A percentile compares a stretch with the other conserved stretches of the same genome.
phyloP scores from a whole-genome alignment of 257 asterid genomes.

The Lycium ferocissimum region DNA sequence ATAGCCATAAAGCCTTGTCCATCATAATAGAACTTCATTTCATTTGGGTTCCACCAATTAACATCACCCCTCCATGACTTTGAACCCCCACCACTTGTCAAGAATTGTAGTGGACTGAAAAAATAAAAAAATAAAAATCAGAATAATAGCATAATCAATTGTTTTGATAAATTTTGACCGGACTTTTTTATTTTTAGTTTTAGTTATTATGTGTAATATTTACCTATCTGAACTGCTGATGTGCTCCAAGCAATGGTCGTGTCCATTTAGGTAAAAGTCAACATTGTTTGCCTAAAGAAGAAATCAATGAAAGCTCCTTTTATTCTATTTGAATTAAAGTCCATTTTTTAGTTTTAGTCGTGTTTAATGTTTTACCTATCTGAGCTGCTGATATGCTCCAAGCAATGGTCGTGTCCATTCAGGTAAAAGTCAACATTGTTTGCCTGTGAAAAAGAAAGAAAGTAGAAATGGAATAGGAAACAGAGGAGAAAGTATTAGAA shows the following conservation, averaged over 20 bases:
- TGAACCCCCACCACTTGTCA: constrained; percentile 93
- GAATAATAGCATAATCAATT: no score
- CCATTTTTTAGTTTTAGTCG: not conserved
- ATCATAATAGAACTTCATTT: constrained; percentile 60
- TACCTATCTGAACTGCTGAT: constrained; percentile 62
- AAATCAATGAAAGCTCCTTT: no score
- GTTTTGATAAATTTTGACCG: no score
- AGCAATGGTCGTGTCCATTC: constrained; percentile 88
- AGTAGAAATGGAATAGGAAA: no score
- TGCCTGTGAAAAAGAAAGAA: constrained; percentile 44
- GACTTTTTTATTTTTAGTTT: not conserved
- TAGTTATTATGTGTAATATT: not conserved
- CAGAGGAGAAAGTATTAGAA: not conserved
- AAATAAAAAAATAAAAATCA: not conserved
- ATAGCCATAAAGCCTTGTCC: constrained; percentile 83
- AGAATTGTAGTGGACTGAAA: constrained; percentile 51
- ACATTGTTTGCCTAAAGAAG: no score
- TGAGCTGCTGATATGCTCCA: constrained; percentile 67
- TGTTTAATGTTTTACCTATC: constrained; percentile 46
- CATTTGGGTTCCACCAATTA: constrained; percentile 35
- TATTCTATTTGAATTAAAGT: no score
- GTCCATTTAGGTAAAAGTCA: constrained; percentile 85
- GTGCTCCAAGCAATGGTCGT: constrained; percentile 85
- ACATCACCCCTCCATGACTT: constrained; percentile 72
- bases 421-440: constrained; percentile 73